Conservation (phyloP, 2,329 filamentous ascomycete genomes). For the Teratosphaeria destructans region DNA sequence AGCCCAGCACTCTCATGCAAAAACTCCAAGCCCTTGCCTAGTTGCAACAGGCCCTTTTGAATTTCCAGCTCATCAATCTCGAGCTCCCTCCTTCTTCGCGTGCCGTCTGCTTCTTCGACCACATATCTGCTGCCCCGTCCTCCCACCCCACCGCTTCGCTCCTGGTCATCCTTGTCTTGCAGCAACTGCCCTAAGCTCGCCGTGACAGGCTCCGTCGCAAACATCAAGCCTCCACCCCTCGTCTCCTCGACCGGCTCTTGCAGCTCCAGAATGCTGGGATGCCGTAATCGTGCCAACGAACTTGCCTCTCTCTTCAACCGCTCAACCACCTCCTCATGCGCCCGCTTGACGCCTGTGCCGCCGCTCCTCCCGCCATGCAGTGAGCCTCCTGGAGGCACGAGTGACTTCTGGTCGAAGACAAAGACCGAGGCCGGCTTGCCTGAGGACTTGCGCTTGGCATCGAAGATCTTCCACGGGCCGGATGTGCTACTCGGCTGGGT, state of each 20-base stretch:
- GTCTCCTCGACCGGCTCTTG: conserved; percentile 95
- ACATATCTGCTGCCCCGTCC: conserved; percentile 69
- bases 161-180: conserved; percentile 73
- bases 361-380: conserved; percentile 47
- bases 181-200: conserved; percentile 75
- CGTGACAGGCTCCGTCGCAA: conserved; percentile 85
- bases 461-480: conserved; percentile 94
- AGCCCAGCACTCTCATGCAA: conserved; percentile 89
- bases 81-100: conserved; percentile 60
- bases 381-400: conserved; percentile 46
- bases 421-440: conserved; percentile 85
- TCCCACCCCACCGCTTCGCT: conserved; percentile 52
- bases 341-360: conserved; percentile 62
- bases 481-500: conserved; percentile 65
- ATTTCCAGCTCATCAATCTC: conserved; percentile 97
- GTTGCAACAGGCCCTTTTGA: conserved; percentile 86
- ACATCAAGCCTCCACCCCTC: conserved; percentile 81
- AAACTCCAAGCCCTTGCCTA: conserved; percentile 90
- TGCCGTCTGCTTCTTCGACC: conserved; percentile 66
- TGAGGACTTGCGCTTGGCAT: conserved; percentile 92
- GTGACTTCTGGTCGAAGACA: conserved; percentile 79
- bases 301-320: conserved; percentile 85
- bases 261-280: conserved; percentile 85
- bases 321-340: conserved; percentile 83
- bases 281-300: conserved; percentile 74